phyloP scores from a whole-genome alignment of 768 basidiomycete species.

The Leccinum aurantiacum region DNA sequence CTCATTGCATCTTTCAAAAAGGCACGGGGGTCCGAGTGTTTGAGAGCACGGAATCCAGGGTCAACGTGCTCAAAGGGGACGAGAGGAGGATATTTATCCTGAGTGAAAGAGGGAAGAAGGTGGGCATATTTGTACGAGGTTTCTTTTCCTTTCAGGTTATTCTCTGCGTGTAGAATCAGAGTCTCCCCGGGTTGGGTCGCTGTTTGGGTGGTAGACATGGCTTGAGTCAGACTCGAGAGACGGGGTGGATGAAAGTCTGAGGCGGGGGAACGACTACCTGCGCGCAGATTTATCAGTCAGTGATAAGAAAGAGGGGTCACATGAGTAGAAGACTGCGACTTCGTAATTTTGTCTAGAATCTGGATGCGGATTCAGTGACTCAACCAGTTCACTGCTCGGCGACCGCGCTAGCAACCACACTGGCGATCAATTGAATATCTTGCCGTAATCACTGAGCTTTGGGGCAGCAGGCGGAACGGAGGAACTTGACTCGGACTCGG shows the following conservation, averaged over 20 bases:
- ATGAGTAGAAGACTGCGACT: conserved; percentile 2
- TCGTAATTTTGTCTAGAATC: conserved; percentile 12
- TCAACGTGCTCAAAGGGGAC: conserved; percentile 74
- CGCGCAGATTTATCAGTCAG: no score
- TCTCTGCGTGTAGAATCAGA: conserved; percentile 8
- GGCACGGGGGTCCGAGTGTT: conserved; percentile 61
- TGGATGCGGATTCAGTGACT: not conserved
- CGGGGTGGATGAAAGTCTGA: no score
- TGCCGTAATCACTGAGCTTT: not conserved
- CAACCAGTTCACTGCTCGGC: not conserved
- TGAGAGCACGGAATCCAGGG: conserved; percentile 68
- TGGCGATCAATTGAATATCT: not conserved
- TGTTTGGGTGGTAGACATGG: conserved; percentile 20
- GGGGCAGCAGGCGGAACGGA: not conserved
- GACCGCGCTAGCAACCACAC: not conserved
- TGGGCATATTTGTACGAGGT: conserved; percentile 59
- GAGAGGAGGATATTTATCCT: conserved; percentile 62
- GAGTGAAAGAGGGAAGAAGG: conserved; percentile 67
- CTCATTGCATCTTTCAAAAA: conserved; percentile 64
- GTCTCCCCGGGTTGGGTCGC: conserved; percentile 5
- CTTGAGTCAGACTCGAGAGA: not conserved
- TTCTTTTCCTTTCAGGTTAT: conserved; percentile 7
- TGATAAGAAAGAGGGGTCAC: conserved; percentile 10
- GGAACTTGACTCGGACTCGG: not conserved
- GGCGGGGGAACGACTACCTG: not conserved